Evolutionary conservation across 805 yeast genomes (phyloP), one percentile per base, ranked within the genome.

Genomic region (Blastobotrys parvus): DNA sequence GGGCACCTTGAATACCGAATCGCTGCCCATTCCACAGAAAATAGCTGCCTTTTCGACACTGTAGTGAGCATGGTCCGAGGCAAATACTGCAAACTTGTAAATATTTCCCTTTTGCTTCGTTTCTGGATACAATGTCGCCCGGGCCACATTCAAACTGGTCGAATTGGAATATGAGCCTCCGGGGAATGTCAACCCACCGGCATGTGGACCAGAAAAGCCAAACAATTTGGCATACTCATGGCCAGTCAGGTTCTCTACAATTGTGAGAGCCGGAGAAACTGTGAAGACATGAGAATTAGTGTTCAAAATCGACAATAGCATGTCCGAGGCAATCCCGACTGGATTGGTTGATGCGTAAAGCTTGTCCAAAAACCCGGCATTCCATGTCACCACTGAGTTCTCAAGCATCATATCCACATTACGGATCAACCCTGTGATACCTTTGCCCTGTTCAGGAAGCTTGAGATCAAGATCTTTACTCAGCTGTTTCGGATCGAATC

Each of bases 151-250:
- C 63, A 86, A 56, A 45, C 85, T 75, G 2, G 92, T 85, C 42
- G 82, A 73, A 60, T 85, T 85, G 5, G 94, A 82, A 80, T 88
- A 85, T 3, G 90, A 80, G 0, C 95, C 95, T 16, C 95, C 95
- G 17, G 87, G 74, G 58, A 85, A 82, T 0, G 95, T 86, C 51
- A 86, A 64, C 0, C 95, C 95, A 20, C 94, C 95, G 36, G 89
- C 75, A 25, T 67, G 64, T 2, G 64, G 64, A 4, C 72, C 72
- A 2, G 41, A n/a, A 53, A 71, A 82, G 0, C 84, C 79, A 61
- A 82, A 84, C 54, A 80, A 48, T 35, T 62, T 57, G 3, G 94
- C 94, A 56, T 86, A 86, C 43, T 77, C 74, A 36, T 69, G 72
- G 11, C 80, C 77, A 25, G 82, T 78, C 45, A 68, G 70, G 61